phyloP scores from a whole-genome alignment of 1,284 basidiomycete species.

The Cutaneotrichosporon cutaneum region DNA sequence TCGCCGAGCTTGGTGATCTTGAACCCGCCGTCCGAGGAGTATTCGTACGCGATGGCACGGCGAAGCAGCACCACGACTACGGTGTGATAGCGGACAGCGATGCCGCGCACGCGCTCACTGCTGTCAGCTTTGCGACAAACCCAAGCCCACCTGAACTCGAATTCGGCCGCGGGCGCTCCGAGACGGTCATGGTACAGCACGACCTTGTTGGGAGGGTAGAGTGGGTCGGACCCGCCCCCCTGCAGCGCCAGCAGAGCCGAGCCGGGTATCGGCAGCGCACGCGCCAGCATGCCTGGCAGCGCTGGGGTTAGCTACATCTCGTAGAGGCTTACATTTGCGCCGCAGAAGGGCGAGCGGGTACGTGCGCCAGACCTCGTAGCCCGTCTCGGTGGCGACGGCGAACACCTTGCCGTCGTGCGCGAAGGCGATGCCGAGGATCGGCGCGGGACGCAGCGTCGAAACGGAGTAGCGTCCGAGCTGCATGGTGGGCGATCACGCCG shows the following conservation, averaged over 20 bases:
- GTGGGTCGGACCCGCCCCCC: conserved; percentile 83
- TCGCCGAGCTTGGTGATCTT: conserved; percentile 64
- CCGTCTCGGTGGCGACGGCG: conserved; percentile 73
- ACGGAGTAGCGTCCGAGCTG: conserved; percentile 86
- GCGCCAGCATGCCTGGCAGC: conserved; percentile 66
- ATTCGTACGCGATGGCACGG: conserved; percentile 74
- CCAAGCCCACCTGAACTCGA: conserved; percentile 66
- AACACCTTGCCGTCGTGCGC: conserved; percentile 72
- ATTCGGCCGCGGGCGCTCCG: conserved; percentile 74
- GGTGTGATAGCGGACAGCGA: conserved; percentile 76
- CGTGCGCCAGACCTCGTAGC: conserved; percentile 81
- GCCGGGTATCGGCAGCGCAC: conserved; percentile 74
- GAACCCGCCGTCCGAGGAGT: conserved; percentile 53
- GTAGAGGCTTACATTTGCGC: conserved; percentile 65
- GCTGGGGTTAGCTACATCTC: conserved; percentile 25
- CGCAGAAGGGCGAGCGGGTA: conserved; percentile 74
- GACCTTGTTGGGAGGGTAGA: conserved; percentile 92
- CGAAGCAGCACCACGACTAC: conserved; percentile 77
- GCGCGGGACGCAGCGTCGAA: conserved; percentile 72
- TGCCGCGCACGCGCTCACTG: conserved; percentile 75
- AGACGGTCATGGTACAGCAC: conserved; percentile 81
- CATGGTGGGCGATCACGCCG: conserved; percentile 56
- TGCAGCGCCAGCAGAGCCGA: conserved; percentile 85
- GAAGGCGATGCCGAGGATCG: conserved; percentile 73
- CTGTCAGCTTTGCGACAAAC: neutral